phyloP scores from a whole-genome alignment of 2,329 filamentous ascomycete species.

The Ceratocystis cacaofunesta region DNA sequence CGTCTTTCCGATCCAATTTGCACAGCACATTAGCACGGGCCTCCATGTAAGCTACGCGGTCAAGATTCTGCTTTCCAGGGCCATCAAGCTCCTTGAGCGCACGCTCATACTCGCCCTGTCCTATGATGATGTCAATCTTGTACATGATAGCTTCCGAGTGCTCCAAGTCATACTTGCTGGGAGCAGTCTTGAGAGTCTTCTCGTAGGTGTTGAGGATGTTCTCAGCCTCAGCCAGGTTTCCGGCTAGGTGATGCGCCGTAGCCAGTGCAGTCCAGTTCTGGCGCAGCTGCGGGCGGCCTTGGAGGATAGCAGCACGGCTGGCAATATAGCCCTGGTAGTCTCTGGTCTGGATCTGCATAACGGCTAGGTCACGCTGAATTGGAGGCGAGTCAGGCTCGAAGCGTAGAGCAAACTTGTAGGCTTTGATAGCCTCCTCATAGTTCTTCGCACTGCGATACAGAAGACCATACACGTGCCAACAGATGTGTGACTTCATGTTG shows the following conservation, averaged over 20 bases:
- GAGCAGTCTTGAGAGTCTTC: conserved; percentile 72
- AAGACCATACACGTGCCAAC: conserved; percentile 97
- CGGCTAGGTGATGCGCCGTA: conserved; percentile 81
- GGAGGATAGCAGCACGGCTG: conserved; percentile 76
- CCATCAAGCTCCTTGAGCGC: conserved; percentile 76
- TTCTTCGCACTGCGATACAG: conserved; percentile 91
- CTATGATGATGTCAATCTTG: conserved; percentile 88
- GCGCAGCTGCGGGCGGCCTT: conserved; percentile 63
- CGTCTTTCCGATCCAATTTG: conserved; percentile 59
- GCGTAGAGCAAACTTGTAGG: conserved; percentile 87
- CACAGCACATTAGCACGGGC: conserved; percentile 70
- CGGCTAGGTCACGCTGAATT: conserved; percentile 84
- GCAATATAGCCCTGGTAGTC: conserved; percentile 89
- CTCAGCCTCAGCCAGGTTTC: conserved; percentile 73
- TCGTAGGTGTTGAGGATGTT: conserved; percentile 85
- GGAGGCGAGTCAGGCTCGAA: conserved; percentile 89
- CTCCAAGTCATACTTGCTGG: conserved; percentile 67
- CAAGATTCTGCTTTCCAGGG: conserved; percentile 61
- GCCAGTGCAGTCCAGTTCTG: conserved; percentile 98
- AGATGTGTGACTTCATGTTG: conserved; percentile 98
- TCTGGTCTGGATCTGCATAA: conserved; percentile 90
- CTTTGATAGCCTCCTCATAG: conserved; percentile 97
- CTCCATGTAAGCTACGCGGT: conserved; percentile 75
- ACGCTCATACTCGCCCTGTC: conserved; percentile 66
- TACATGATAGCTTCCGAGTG: conserved; percentile 90